Evolutionary conservation across 805 yeast species (phyloP).

Genomic region (Saturnispora sekii): DNA sequence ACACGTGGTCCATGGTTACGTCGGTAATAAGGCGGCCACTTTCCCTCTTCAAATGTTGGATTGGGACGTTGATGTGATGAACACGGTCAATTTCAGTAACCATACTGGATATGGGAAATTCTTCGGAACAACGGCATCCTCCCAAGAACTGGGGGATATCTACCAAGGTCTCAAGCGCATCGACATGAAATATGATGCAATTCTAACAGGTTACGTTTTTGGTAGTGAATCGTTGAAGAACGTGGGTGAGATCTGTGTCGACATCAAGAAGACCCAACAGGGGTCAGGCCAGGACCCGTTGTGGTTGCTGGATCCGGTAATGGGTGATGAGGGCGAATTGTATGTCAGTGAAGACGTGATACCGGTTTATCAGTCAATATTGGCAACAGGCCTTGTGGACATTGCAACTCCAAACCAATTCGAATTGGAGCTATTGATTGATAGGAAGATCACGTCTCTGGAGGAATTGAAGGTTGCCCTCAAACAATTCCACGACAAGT

Average conservation of each 20-base stretch:
- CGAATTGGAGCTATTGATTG: slow-evolving; percentile 61
- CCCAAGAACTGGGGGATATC: slow-evolving; percentile 30
- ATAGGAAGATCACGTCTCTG: slow-evolving; percentile 31
- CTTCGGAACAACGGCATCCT: slow-evolving; percentile 36
- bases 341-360: slow-evolving; percentile 53
- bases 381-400: slow-evolving; percentile 43
- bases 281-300: slow-evolving; percentile 17
- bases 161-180: slow-evolving; percentile 30
- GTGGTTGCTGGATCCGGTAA: slow-evolving; percentile 68
- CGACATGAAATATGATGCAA: slow-evolving; percentile 37
- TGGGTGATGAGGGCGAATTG: slow-evolving; percentile 69
- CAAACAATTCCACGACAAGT: slow-evolving; percentile 35
- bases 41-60: slow-evolving; percentile 57
- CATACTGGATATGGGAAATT: slow-evolving; percentile 63
- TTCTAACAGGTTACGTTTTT: slow-evolving; percentile 63
- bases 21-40: slow-evolving; percentile 58
- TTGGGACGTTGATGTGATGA: slow-evolving; percentile 60
- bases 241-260: slow-evolving; percentile 30
- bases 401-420: slow-evolving; percentile 86
- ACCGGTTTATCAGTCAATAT: slow-evolving; percentile 44
- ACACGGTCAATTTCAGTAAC: slow-evolving; percentile 58
- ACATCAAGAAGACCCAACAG: slow-evolving; percentile 28
- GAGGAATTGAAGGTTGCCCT: slow-evolving; percentile 39
- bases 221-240: slow-evolving; percentile 39
- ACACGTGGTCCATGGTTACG: slow-evolving; percentile 67